Base-by-base conservation (phyloP, 2,329 filamentous ascomycete species). In the Apiospora hydei region DNA sequence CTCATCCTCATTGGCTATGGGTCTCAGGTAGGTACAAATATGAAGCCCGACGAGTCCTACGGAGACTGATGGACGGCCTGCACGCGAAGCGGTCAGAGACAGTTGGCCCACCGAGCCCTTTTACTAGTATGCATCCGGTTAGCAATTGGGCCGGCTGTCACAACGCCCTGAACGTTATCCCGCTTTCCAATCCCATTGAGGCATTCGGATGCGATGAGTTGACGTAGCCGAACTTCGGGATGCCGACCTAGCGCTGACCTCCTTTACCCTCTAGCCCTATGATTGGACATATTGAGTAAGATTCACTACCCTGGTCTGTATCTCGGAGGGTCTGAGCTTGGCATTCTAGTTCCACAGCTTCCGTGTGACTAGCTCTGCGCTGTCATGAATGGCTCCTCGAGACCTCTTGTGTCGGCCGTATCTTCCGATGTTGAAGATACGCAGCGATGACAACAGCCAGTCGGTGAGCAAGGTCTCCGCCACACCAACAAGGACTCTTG, bases 121-220 rank as follows among this genome's bases (percentile, higher is more conserved):
- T 18, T 46, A 47, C 66, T 68, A 68, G 66, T 68, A 68, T 68
- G 44, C 24, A 68, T 68, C 16, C n/a, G 44, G 66, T 26, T 68
- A 68, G 66, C 44, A 67, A 4, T 41, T 41, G 53, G 26, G 18
- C 41, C 66, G 44, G 41, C 66, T 47, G 41, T 47, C 41, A 43
- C 66, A 64, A 64, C 13, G 43, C 18, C 66, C n/a, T 47, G 26
- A 30, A 26, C 66, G 18, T 41, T 67, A n/a, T 68, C 41, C 24
- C 18, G 66, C 66, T 64, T 10, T 64, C 34, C 57, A 64, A 38
- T 41, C 10, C 57, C 18, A 21, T 41, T 41, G 21, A 24, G 66
- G 41, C 10, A 68, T n/a, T 47, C 41, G 66, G 66, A 44, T 47
- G 66, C 26, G 66, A 44, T 46, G 18, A n/a, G 0, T 68, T 30